Evolutionary conservation across 2,329 filamentous ascomycete genomes (phyloP).

Genomic region (Aschersonia sp.): DNA sequence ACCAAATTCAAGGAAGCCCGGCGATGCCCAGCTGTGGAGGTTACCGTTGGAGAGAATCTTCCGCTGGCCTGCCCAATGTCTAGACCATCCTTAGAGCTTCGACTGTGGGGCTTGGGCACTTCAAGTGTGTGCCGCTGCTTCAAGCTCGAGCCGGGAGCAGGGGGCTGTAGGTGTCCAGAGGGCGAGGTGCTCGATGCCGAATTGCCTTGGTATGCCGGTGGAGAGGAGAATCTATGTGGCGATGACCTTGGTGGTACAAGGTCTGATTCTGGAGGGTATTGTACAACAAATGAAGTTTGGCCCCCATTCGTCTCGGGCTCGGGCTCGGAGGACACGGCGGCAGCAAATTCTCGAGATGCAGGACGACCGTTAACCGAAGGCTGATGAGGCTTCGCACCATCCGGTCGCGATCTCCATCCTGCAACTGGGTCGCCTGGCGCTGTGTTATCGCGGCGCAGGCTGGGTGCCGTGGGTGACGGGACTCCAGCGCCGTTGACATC

Average conservation of each 20-base stretch:
- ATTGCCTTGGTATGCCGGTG: conserved; percentile 37
- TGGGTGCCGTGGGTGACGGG: neutral
- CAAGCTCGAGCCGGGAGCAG: conserved; percentile 33
- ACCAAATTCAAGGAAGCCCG: conserved; percentile 74
- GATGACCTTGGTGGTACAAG: conserved; percentile 8
- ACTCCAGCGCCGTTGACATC: conserved; percentile 7
- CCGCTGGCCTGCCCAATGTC: conserved; percentile 58
- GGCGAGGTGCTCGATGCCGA: conserved; percentile 25
- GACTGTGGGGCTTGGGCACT: conserved; percentile 58
- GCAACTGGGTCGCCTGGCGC: neutral
- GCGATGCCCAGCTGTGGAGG: conserved; percentile 39
- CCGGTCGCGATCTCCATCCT: neutral
- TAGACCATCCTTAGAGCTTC: conserved; percentile 58
- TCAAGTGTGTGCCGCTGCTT: conserved; percentile 82
- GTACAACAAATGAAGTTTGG: neutral
- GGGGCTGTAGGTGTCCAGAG: conserved; percentile 36
- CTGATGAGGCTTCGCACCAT: neutral
- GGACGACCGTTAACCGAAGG: neutral
- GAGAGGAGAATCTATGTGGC: conserved; percentile 50
- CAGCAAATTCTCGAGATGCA: neutral
- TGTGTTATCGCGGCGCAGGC: neutral
- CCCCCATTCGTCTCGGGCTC: conserved; percentile 1
- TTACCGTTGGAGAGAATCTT: conserved; percentile 59
- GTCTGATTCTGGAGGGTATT: conserved; percentile 1
- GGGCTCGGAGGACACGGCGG: neutral